Evolutionary conservation across 257 asterid species (phyloP).

Genomic region (Jacaranda copaia): DNA sequence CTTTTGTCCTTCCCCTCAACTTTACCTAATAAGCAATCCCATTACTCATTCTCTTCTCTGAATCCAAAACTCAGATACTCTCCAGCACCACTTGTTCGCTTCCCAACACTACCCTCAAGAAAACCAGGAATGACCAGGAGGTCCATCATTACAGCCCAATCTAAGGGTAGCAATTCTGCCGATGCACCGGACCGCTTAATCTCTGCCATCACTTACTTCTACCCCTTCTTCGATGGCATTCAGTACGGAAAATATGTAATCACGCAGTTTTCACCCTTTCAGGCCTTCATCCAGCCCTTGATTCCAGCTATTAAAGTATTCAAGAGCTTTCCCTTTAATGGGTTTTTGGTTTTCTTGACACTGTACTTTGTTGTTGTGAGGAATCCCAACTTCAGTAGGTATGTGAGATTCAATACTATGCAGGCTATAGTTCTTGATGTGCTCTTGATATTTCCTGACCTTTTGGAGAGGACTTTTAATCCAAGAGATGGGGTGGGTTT

Average conservation of each 20-base stretch:
- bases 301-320: conserved; percentile 87
- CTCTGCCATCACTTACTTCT: conserved; percentile 86
- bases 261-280: conserved; percentile 79
- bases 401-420: conserved; percentile 95
- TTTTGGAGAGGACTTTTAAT: conserved; percentile 81
- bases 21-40: conserved; percentile 31
- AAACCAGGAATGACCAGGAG: conserved; percentile 35
- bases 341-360: conserved; percentile 76
- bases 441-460: conserved; percentile 90
- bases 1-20: conserved; percentile 47
- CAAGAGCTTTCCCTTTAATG: conserved; percentile 91
- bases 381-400: conserved; percentile 87
- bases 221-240: conserved; percentile 95
- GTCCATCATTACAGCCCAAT: conserved; percentile 45
- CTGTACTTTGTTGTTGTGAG: conserved; percentile 91
- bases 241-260: conserved; percentile 90
- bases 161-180: conserved; percentile 67
- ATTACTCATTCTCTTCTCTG: conserved; percentile 31
- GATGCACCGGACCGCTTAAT: conserved; percentile 90
- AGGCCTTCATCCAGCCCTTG: conserved; percentile 74
- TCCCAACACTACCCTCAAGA: conserved; percentile 38
- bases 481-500: conserved; percentile 88
- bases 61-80: conserved; percentile 16
- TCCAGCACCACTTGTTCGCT: conserved; percentile 24
- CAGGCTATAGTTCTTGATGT: conserved; percentile 98